Evolutionary conservation across 139 green algal genomes (phyloP), one percentile per base, ranked within the genome.

Genomic region (Coccomyxa sp.): DNA sequence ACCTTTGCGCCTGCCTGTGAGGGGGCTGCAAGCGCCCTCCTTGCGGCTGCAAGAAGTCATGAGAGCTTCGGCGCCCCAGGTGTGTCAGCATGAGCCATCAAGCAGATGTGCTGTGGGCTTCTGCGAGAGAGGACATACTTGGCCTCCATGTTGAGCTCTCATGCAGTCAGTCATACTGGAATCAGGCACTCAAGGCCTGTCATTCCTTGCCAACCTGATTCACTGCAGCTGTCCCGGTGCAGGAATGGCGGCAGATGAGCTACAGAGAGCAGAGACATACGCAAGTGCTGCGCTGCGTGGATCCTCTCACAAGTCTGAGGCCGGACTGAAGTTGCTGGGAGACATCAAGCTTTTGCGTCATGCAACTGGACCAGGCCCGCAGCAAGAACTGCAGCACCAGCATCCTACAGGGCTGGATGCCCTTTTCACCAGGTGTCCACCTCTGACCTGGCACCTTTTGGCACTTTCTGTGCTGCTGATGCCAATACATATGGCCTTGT

Each of bases 281-380:
- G 83, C 80, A 34, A n/a, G 71, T 12, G 75, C 37, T 31, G 74
- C 73, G 40, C 68, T 78, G 7, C 6, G 7, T 10, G 33, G 68
- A 10, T 55, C 84, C 72, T 79, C 78, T 58, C 87, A 85, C 35
- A 41, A 92, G 58, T n/a, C n/a, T n/a, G 68, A 87, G 68, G 82
- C 89, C 0, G 90, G 76, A 6, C 93, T 88, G 89, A 95, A 95
- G 86, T 79, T 92, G 36, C 86, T 94, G 75, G 91, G 90, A 0
- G 91, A 95, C 73, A n/a, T n/a, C n/a, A n/a, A n/a, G n/a, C n/a
- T n/a, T n/a, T n/a, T n/a, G n/a, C n/a, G n/a, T n/a, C n/a, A n/a
- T n/a, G n/a, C n/a, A n/a, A n/a, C n/a, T n/a, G n/a, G n/a, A n/a
- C n/a, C n/a, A n/a, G n/a, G n/a, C n/a, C n/a, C n/a, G n/a, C n/a